phyloP scores from a whole-genome alignment of 148 eudicot species.

The Amaranthus hypochondriacus region DNA sequence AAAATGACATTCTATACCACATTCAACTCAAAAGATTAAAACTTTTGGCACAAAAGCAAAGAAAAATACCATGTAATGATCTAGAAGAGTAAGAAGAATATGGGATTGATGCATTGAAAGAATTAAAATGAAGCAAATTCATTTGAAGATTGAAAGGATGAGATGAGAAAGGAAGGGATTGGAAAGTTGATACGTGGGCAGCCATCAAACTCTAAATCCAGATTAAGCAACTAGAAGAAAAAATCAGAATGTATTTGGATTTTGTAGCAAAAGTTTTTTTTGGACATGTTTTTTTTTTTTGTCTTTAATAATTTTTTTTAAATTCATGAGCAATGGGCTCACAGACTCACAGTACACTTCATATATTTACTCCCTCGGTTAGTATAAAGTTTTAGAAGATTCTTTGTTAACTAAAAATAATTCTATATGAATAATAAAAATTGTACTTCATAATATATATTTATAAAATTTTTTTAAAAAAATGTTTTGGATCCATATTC shows the following conservation, averaged over 20 bases:
- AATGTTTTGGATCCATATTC: too few species aligned
- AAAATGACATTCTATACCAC: constrained; percentile 1
- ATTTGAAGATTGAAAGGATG: constrained; percentile 27
- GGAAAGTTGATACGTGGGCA: constrained; percentile 42
- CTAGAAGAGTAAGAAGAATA: constrained; percentile 13
- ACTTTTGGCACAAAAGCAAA: not conserved
- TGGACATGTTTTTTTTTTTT: not conserved
- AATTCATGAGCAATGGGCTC: too few species aligned
- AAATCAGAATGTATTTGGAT: not conserved
- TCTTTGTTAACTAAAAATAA: too few species aligned
- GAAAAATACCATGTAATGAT: constrained; percentile 10
- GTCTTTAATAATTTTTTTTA: not conserved
- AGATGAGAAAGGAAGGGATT: constrained; percentile 30
- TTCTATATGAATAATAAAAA: too few species aligned
- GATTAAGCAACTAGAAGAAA: not conserved
- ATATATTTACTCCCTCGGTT: too few species aligned
- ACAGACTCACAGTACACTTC: too few species aligned
- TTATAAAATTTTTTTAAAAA: too few species aligned
- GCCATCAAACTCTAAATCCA: constrained; percentile 38
- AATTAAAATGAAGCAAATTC: constrained; percentile 11
- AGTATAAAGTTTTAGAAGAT: too few species aligned
- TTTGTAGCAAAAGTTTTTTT: not conserved
- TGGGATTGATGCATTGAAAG: constrained; percentile 16
- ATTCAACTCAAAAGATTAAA: not conserved
- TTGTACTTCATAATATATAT: too few species aligned